Evolutionary conservation across 2,329 filamentous ascomycete genomes (phyloP), one percentile per base, ranked within the genome.

Genomic region (Didymella arachidicola): DNA sequence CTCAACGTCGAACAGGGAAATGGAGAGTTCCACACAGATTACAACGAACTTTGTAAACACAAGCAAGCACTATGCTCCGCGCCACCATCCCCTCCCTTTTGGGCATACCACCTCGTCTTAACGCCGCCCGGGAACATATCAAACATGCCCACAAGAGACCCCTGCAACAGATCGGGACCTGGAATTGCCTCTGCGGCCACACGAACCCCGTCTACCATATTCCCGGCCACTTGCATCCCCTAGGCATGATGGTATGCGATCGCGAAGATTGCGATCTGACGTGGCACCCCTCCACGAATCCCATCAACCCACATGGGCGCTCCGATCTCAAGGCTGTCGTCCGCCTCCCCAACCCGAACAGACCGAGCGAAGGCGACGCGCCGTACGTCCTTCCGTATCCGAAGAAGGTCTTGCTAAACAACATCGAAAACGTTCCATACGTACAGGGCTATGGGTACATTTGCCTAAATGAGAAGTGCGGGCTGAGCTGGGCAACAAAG

Each of bases 121-220:
- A 30, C n/a, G 16, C 27, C 11, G 27, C 27, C n/a, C 44, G 44
- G 10, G 7, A 7, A 19, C 29, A 22, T 29, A 25, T 34, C 16
- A 7, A 3, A 4, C 2, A 7, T 11, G 10, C 18, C n/a, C 22
- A 18, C 10, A 5, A 6, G 25, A 10, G 11, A 5, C 44, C 18
- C 11, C 18, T 10, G 11, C 7, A 16, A 12, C 30, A 45, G n/a
- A 30, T 46, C 29, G 29, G 27, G 8, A 32, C 44, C 10, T 46
- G 27, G 27, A 22, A 22, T 14, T 46, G 44, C 11, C 11, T 46
- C 29, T 46, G 44, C 29, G 27, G 44, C 18, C 44, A 46, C 44
- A 22, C n/a, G 8, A 46, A 46, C 44, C 18, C 44, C 12, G 14
- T 46, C 18, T 46, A 46, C 44, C n/a, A 46, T 29, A 18, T 46